Evolutionary conservation across 1,284 basidiomycete genomes (phyloP).

Genomic region (Ustilago hordei): DNA sequence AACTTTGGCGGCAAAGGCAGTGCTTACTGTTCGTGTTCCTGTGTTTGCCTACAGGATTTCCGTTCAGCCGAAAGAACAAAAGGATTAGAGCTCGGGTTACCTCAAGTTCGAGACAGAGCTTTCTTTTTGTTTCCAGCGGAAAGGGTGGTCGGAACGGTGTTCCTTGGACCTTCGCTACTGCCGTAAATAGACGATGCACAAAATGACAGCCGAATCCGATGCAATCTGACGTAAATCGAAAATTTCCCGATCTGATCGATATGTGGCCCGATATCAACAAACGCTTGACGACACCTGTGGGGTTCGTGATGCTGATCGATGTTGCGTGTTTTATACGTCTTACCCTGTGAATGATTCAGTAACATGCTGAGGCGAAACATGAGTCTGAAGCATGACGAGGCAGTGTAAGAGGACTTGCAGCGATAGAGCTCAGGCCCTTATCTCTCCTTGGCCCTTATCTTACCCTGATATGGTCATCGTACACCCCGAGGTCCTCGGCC

Average conservation of each 20-base stretch:
- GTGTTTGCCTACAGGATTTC: not conserved
- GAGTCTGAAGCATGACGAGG: too few relatives aligned
- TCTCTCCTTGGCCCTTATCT: too few relatives aligned
- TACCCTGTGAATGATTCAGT: too few relatives aligned
- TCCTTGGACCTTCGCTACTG: not conserved
- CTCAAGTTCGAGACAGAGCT: not conserved
- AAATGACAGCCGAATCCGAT: constrained; percentile 1
- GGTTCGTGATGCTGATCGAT: not conserved
- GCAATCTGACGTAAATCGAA: not conserved
- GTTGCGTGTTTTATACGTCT: not conserved
- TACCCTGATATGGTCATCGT: too few relatives aligned
- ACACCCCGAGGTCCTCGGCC: too few relatives aligned
- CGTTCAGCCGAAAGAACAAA: not conserved
- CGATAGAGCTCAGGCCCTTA: too few relatives aligned
- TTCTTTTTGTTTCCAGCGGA: not conserved
- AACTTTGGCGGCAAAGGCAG: too few relatives aligned
- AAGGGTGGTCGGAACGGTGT: not conserved
- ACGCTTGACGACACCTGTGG: not conserved
- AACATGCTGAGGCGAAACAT: too few relatives aligned
- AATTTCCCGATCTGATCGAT: not conserved
- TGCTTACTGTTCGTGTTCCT: too few relatives aligned
- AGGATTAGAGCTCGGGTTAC: not conserved
- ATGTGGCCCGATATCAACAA: not conserved
- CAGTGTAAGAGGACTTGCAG: too few relatives aligned
- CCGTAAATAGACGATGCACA: not conserved